phyloP scores from a whole-genome alignment of 805 yeast genomes.

The Nematodospora valgi region DNA sequence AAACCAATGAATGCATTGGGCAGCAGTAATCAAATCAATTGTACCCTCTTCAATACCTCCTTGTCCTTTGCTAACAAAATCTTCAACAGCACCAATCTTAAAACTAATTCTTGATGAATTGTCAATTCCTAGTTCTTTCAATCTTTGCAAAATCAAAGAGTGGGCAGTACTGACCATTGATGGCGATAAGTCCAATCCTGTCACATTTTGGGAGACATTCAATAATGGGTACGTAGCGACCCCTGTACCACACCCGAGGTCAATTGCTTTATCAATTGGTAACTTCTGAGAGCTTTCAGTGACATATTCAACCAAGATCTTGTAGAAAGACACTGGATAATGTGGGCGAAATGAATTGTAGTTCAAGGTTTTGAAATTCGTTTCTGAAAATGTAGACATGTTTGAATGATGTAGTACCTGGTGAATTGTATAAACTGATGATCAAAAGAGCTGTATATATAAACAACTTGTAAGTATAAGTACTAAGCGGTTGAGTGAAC shows the following conservation, averaged over 20 bases:
- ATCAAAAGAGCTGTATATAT: no score
- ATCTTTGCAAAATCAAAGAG: conserved; percentile 20
- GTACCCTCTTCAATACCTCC: conserved; percentile 14
- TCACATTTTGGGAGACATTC: conserved; percentile 32
- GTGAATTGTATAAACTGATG: no score
- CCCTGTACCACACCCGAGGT: conserved; percentile 55
- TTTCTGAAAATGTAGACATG: conserved; percentile 34
- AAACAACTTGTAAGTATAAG: no score
- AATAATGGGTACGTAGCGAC: conserved; percentile 46
- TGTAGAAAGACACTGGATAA: conserved; percentile 37
- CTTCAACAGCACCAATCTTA: conserved; percentile 31
- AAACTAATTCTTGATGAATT: conserved; percentile 28
- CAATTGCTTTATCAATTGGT: conserved; percentile 26
- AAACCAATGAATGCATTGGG: conserved; percentile 44
- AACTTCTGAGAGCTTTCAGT: conserved; percentile 12
- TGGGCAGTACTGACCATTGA: conserved; percentile 46
- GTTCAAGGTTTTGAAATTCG: conserved; percentile 30
- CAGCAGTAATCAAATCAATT: conserved; percentile 39
- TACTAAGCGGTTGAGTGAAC: no score
- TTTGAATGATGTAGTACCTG: no score
- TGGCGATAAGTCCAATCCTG: conserved; percentile 46
- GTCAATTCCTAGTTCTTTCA: conserved; percentile 20
- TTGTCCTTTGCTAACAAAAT: conserved; percentile 15
- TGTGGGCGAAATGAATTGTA: conserved; percentile 41
- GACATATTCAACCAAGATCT: conserved; percentile 23